Base-by-base conservation (phyloP, 768 basidiomycete species). In the Steccherinum ochraceum region DNA sequence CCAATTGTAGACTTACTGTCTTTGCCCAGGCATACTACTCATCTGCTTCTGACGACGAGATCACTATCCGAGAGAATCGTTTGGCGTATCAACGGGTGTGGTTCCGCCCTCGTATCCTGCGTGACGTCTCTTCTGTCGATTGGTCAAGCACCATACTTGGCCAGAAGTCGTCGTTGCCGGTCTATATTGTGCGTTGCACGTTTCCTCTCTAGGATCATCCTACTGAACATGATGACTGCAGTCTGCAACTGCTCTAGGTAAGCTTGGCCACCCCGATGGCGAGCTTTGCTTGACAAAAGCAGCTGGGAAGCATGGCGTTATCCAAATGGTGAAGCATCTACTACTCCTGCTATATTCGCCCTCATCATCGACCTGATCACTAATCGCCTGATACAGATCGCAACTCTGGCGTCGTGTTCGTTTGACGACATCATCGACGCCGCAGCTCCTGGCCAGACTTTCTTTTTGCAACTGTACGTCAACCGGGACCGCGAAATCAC, bases 381-480 rank as follows among this genome's bases (percentile, higher is more conserved):
- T n/a, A n/a, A 19, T 7, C 41, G 13, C 24, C 12, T 48, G 12
- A 11, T 41, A 13, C 59, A 94, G 94, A 95, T 98, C 48, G 93
- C 94, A 1, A 98, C 96, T 0, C 74, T 98, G 19, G 91, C 95
- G 0, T 93, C 90, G 0, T 98, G 93, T 66, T 89, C 91, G 0
- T 96, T 98, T 66, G 93, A 98, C 63, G 93, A 98, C 65, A 81
- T 97, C 46, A 76, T 96, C n/a, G 87, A 95, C 63, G 88, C 82
- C 0, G 87, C 92, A 12, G 69, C 76, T 40, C 84, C 86, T 3
- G 81, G 77, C 1, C 94, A 97, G 68, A 72, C 80, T 3, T 88
- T 89, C 62, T 93, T 93, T 66, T 67, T 96, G 46, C 95, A 98
- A 66, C 69, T 97, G 74, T 93, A 93, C 63, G 94, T 96, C 52